Evolutionary conservation across 257 asterid species (phyloP).

Genomic region (Ilex aquifolium): DNA sequence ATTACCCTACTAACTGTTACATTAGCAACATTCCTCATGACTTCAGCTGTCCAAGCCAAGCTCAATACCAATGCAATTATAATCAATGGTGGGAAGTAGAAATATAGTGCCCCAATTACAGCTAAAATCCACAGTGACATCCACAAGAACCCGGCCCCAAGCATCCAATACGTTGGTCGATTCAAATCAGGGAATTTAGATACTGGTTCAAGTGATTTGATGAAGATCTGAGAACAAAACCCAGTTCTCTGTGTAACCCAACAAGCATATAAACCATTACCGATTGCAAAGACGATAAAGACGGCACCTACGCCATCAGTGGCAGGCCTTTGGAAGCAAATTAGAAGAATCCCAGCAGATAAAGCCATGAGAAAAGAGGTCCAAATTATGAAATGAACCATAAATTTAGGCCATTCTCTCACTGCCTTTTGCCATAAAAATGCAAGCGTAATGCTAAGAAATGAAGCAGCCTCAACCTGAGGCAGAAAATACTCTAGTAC

Average conservation of each 20-base stretch:
- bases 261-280: slow-evolving; percentile 87
- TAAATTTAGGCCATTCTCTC: slow-evolving; percentile 75
- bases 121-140: slow-evolving; percentile 92
- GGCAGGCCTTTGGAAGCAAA: slow-evolving; percentile 82
- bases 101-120: slow-evolving; percentile 74
- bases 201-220: slow-evolving; percentile 77
- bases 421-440: slow-evolving; percentile 84
- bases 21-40: slow-evolving; percentile 95
- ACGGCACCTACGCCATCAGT: slow-evolving; percentile 71
- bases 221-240: slow-evolving; percentile 62
- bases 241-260: slow-evolving; percentile 84
- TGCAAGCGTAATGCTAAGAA: slow-evolving; percentile 79
- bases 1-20: slow-evolving; percentile 74
- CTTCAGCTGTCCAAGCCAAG: slow-evolving; percentile 87
- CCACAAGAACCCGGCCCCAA: slow-evolving; percentile 81
- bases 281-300: slow-evolving; percentile 60
- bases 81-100: slow-evolving; percentile 57
- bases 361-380: slow-evolving; percentile 63
- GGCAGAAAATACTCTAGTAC: slow-evolving; percentile 66
- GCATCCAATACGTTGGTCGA: slow-evolving; percentile 77
- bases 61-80: slow-evolving; percentile 58
- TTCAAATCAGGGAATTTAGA: slow-evolving; percentile 66
- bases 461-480: slow-evolving; percentile 79
- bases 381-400: slow-evolving; percentile 88
- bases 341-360: slow-evolving; percentile 73